Percentiles rank a stretch among this genome's conserved stretches.
Evolutionary conservation across 1,284 basidiomycete species (phyloP).

Genomic region (Rhodotorula sp.): DNA sequence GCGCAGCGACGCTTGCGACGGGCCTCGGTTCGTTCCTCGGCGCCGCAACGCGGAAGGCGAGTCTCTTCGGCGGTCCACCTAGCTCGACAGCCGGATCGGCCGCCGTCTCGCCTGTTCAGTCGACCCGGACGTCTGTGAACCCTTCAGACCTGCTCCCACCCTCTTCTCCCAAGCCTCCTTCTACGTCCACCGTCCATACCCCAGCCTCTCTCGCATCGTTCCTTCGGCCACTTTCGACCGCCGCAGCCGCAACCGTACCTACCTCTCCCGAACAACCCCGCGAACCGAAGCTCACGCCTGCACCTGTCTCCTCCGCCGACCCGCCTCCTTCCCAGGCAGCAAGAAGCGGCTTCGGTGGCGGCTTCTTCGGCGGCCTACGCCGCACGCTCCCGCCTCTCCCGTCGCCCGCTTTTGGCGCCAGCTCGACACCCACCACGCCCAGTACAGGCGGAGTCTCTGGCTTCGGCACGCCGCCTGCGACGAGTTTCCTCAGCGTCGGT

Average conservation of each 20-base stretch:
- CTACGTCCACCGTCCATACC: too few relatives aligned
- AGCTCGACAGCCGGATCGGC: background rate
- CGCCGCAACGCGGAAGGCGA: slow-evolving; percentile 6
- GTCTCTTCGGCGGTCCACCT: background rate
- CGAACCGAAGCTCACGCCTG: background rate
- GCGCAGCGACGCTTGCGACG: slow-evolving; percentile 26
- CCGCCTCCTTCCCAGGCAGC: background rate
- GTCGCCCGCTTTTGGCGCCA: background rate
- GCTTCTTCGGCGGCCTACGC: slow-evolving; percentile 25
- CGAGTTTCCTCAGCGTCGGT: background rate
- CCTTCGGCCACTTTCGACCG: slow-evolving; percentile 11
- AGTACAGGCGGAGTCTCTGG: background rate
- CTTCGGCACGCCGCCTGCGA: background rate
- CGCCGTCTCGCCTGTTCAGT: background rate
- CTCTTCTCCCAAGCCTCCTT: too few relatives aligned
- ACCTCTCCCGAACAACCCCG: background rate
- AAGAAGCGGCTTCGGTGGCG: background rate
- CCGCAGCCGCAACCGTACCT: slow-evolving; percentile 12
- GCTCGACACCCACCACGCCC: background rate
- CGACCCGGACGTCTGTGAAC: background rate
- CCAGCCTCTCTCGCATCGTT: background rate
- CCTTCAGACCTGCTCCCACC: too few relatives aligned
- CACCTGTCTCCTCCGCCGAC: background rate
- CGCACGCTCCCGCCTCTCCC: background rate
- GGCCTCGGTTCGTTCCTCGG: slow-evolving; percentile 28